Base-by-base conservation (phyloP, 306 rosid species). In the Medicago ruthenica region DNA sequence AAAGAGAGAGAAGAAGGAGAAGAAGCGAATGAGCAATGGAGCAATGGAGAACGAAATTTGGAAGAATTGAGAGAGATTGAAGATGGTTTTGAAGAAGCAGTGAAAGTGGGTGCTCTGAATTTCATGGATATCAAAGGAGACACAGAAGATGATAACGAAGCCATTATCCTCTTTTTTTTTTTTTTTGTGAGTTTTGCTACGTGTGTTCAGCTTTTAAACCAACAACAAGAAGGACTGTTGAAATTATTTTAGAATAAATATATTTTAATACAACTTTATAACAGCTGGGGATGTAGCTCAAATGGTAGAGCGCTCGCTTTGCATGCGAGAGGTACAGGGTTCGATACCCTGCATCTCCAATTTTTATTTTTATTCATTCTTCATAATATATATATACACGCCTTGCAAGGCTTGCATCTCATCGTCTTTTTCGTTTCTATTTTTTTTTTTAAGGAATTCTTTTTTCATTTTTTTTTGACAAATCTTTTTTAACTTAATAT, bases 281-380 rank as follows among this genome's bases (percentile, higher is more conserved):
- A 2, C 12, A 37, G 0, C 0, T 0, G 88, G 88, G 91, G 86
- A 85, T 87, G 87, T 85, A 85, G 91, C 91, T 84, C 86, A 88
- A 86, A 82, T 88, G 92, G 92, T 85, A 83, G 86, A 85, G 92
- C 88, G 92, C 92, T 80, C 85, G 86, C 87, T 87, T 83, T 87
- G 89, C 87, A 85, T 83, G 89, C 89, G 86, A 80, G 87, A 83
- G 86, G 84, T 69, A 85, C 86, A 85, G 88, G 86, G 89, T 85
- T 89, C 86, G 93, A 85, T 85, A 72, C 86, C 89, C 84, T 83
- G 83, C 87, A 82, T 83, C 88, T 87, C 88, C 91, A 45, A 0
- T 1, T 4, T 45, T 45, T 4, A 12, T 31, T 31, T 27, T 27
- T 0, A 27, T 27, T 27, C 34, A 27, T 27, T 27, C 34, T 27